Percentiles rank a stretch among this genome's conserved stretches.
Evolutionary conservation across 257 asterid genomes (phyloP).

Genomic region (Orobanche coerulescens): DNA sequence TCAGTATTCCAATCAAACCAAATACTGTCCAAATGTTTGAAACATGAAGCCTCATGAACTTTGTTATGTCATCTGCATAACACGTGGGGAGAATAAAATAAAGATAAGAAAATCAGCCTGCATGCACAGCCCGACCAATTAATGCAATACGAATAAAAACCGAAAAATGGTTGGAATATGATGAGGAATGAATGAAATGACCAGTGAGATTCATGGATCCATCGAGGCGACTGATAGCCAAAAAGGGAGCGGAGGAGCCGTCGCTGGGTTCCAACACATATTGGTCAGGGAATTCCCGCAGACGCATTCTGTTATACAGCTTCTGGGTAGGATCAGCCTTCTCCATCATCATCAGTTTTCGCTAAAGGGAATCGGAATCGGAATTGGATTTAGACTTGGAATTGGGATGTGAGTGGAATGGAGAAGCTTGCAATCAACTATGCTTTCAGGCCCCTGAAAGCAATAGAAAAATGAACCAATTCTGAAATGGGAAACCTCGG

Average conservation of each 20-base stretch:
- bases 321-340: conserved; percentile 62
- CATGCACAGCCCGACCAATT: not conserved
- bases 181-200: conserved; percentile 16
- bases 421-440: not conserved
- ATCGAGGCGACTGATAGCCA: conserved; percentile 54
- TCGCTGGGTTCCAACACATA: conserved; percentile 80
- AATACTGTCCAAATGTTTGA: conserved; percentile 60
- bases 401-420: too few species aligned
- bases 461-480: not conserved
- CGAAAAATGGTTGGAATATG: not conserved
- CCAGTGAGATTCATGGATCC: conserved; percentile 60
- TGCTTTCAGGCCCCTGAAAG: not conserved
- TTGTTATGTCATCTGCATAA: conserved; percentile 56
- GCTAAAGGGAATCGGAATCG: not conserved
- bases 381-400: not conserved
- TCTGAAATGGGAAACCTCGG: not conserved
- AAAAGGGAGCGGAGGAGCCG: conserved; percentile 61
- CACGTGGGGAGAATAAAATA: not conserved
- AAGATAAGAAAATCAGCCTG: not conserved
- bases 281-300: conserved; percentile 87
- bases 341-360: conserved; percentile 58
- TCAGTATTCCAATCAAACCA: conserved; percentile 78
- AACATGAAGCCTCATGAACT: conserved; percentile 43
- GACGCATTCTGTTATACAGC: conserved; percentile 67
- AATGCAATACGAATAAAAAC: not conserved